Percentiles rank a stretch among this genome's conserved stretches.
phyloP scores from a whole-genome alignment of 179 eudicot species.

The Actinidia arguta region DNA sequence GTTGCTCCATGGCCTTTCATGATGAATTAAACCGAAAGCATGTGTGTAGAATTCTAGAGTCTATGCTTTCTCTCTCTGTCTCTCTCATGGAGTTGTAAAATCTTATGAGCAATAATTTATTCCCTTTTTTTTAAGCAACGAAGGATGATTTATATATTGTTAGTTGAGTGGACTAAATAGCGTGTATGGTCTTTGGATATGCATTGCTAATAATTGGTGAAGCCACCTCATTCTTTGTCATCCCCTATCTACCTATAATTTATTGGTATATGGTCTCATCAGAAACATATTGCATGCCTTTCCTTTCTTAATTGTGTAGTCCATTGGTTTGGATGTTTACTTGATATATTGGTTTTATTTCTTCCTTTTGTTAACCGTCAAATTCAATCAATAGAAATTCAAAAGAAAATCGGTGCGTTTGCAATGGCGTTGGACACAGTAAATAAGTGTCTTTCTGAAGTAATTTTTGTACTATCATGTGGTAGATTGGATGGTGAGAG shows the following conservation, averaged over 20 bases:
- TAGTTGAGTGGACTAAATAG: neutral
- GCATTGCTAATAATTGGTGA: neutral
- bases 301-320: neutral
- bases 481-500: conserved; percentile 94
- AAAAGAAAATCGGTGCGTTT: conserved; percentile 93
- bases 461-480: conserved; percentile 83
- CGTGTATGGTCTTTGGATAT: neutral
- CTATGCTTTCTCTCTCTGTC: no score
- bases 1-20: no score
- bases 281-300: neutral
- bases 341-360: neutral
- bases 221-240: neutral
- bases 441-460: conserved; percentile 95
- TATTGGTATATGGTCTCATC: neutral
- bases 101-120: no score
- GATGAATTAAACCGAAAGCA: no score
- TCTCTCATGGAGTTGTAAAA: no score
- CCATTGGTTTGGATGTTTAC: neutral
- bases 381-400: conserved; percentile 86
- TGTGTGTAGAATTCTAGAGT: no score
- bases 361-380: neutral
- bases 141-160: neutral
- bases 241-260: neutral
- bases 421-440: no score
- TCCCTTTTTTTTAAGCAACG: no score